Base-by-base conservation (phyloP, 2,329 filamentous ascomycete genomes). In the Immersiporthe knoxdaviesiana region DNA sequence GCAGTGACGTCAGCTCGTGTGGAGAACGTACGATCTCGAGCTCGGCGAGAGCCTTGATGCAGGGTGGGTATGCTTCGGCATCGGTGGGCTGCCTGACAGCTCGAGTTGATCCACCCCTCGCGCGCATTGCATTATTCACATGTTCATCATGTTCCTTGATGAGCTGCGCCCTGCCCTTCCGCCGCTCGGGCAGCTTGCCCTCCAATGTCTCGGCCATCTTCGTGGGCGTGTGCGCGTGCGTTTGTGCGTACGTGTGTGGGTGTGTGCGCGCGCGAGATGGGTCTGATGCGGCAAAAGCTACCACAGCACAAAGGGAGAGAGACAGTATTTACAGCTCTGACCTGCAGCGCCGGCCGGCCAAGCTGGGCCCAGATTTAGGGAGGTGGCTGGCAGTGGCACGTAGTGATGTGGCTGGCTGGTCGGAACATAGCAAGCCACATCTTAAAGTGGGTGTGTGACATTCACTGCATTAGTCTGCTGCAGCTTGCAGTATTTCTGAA, bases 391-490 rank as follows among this genome's bases (percentile, higher is more conserved):
- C n/a, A n/a, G n/a, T n/a, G n/a, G 50, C 50, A 18, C 21, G n/a
- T 54, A 27, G 3, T 12, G 24, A 14, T 56, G 14, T 47, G 27
- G 14, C 24, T 32, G 27, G 24, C 16, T 56, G 27, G 6, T 10
- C 52, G 52, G 27, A 56, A 14, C 24, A 56, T 56, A 30, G 7
- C 14, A 18, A 32, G 27, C 52, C 52, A 27, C 52, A 30, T 56
- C 52, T 56, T 56, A 30, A 32, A 56, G 30, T 56, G 52, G 52
- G 27, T 56, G 52, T 56, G 52, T n/a, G n/a, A n/a, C n/a, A n/a
- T n/a, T n/a, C n/a, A 30, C 11, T 30, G n/a, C n/a, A n/a, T 18
- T 32, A 56, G 52, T 14, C 27, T 56, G 52, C 27, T 56, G 52
- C 24, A 56, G 27, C 52, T n/a, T n/a, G n/a, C 7, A 35, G 3